A percentile compares a stretch with the other conserved stretches of the same genome.
Evolutionary conservation across 768 basidiomycete species (phyloP).

Genomic region (Mycena venus): DNA sequence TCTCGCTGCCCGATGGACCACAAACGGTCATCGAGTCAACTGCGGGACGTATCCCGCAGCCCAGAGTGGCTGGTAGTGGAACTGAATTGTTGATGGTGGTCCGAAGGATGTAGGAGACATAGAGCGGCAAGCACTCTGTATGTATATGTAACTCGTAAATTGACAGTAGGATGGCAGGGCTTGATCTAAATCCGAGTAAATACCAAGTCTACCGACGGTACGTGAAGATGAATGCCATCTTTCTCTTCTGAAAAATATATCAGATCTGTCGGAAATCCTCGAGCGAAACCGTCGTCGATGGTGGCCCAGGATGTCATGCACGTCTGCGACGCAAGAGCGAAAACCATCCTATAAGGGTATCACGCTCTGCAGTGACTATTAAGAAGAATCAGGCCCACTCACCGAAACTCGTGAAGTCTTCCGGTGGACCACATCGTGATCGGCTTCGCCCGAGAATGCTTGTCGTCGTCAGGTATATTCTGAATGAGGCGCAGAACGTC

Average conservation of each 20-base stretch:
- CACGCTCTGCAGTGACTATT: neutral
- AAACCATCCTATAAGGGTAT: slow-evolving; percentile 23
- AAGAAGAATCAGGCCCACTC: neutral
- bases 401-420: slow-evolving; percentile 32
- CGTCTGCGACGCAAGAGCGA: slow-evolving; percentile 11
- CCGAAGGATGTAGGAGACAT: neutral
- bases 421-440: slow-evolving; percentile 33
- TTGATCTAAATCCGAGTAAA: neutral
- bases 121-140: neutral
- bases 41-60: neutral
- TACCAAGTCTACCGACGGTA: slow-evolving; percentile 26
- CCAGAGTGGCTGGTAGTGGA: neutral
- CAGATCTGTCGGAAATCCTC: slow-evolving; percentile 29
- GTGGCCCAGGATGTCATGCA: slow-evolving; percentile 31
- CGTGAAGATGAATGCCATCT: slow-evolving; percentile 18
- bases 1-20: slow-evolving; percentile 19
- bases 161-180: no score
- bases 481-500: slow-evolving; percentile 30
- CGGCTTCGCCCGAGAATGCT: neutral
- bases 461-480: slow-evolving; percentile 13
- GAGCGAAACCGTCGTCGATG: slow-evolving; percentile 32
- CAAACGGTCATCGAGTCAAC: slow-evolving; percentile 1
- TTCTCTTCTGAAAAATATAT: slow-evolving; percentile 21
- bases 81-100: slow-evolving; percentile 27
- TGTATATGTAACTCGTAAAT: no score